A percentile compares a stretch with the other conserved stretches of the same genome.
Conservation (phyloP, 306 rosid genomes). For the Chamaecrista fasciculata region DNA sequence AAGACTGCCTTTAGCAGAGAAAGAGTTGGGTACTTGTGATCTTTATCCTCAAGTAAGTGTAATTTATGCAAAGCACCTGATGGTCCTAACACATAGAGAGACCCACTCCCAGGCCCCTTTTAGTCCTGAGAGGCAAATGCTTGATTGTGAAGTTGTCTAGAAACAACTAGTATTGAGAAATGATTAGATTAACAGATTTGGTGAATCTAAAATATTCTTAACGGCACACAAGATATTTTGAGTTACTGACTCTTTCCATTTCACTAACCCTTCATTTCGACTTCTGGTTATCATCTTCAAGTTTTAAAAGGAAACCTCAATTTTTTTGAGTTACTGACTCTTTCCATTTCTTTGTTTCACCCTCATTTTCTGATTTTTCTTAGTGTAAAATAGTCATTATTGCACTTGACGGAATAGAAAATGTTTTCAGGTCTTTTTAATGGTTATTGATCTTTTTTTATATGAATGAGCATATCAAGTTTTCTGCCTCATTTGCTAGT, state of each 20-base stretch:
- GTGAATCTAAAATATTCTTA: too few species aligned
- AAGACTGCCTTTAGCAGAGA: constrained; percentile 65
- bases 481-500: not conserved
- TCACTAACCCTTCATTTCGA: not conserved
- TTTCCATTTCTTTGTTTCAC: not conserved
- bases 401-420: not conserved
- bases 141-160: too few species aligned
- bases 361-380: not conserved
- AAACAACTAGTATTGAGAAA: too few species aligned
- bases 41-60: constrained; percentile 60
- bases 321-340: not conserved
- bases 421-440: not conserved
- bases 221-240: not conserved
- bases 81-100: too few species aligned
- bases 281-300: not conserved
- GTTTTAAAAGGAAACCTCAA: not conserved
- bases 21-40: constrained; percentile 73
- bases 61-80: too few species aligned
- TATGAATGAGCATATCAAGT: not conserved
- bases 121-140: too few species aligned
- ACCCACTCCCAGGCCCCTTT: too few species aligned
- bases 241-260: too few species aligned
- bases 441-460: not conserved
- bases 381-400: too few species aligned
- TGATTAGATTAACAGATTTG: too few species aligned